A percentile compares a stretch with the other conserved stretches of the same genome.
phyloP scores from a whole-genome alignment of 768 basidiomycete species.

The Lentinula edodes region DNA sequence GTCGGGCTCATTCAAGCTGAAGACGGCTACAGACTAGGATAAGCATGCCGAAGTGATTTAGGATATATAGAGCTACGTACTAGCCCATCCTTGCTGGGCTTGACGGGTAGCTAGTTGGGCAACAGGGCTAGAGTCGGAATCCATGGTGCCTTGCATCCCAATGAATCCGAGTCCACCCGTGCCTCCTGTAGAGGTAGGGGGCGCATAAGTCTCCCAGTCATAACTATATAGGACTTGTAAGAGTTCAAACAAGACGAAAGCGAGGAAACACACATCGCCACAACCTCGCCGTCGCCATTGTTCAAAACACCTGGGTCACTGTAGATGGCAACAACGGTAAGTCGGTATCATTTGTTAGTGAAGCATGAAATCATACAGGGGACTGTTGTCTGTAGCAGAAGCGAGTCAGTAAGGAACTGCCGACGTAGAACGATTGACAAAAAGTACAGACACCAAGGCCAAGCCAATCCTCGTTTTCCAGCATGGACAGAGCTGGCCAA shows the following conservation, averaged over 20 bases:
- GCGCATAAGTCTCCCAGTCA: slow-evolving; percentile 30
- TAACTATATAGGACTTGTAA: slow-evolving; percentile 17
- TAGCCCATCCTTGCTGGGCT: slow-evolving; percentile 24
- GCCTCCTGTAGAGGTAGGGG: slow-evolving; percentile 26
- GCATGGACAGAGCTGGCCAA: slow-evolving; percentile 15
- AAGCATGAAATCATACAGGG: slow-evolving; percentile 19
- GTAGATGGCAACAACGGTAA: background rate
- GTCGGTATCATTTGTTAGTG: too few species aligned
- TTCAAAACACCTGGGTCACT: slow-evolving; percentile 15
- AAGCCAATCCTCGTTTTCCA: slow-evolving; percentile 31
- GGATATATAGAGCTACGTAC: slow-evolving; percentile 13
- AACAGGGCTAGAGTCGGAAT: slow-evolving; percentile 31
- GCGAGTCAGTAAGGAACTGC: background rate
- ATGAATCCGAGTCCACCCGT: slow-evolving; percentile 31
- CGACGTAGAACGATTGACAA: background rate
- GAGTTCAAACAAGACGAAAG: background rate
- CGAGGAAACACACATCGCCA: slow-evolving; percentile 21
- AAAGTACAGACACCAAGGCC: slow-evolving; percentile 27
- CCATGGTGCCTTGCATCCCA: slow-evolving; percentile 31
- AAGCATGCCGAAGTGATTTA: background rate
- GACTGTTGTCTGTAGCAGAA: slow-evolving; percentile 17
- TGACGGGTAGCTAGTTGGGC: slow-evolving; percentile 24
- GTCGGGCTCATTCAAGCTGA: slow-evolving; percentile 32
- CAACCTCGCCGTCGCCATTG: slow-evolving; percentile 27
- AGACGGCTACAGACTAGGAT: slow-evolving; percentile 16